phyloP scores from a whole-genome alignment of 768 basidiomycete species.

The Lactifluus hygrophoroides region DNA sequence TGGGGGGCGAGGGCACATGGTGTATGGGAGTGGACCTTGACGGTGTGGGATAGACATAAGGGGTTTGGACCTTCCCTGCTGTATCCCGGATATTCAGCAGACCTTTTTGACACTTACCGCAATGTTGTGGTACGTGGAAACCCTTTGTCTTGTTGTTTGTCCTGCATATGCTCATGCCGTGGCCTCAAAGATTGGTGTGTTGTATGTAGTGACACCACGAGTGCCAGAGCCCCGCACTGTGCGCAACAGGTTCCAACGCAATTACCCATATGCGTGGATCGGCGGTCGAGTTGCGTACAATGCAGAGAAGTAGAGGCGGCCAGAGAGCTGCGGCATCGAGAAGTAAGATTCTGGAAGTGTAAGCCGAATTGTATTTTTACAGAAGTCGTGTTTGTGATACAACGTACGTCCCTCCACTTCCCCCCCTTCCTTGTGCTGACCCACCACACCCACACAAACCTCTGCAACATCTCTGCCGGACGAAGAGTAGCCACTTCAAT shows the following conservation, averaged over 20 bases:
- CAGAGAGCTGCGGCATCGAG: neutral
- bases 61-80: slow-evolving; percentile 68
- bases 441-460: no score
- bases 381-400: neutral
- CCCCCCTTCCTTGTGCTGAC: no score
- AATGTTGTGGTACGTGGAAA: slow-evolving; percentile 67
- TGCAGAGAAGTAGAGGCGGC: neutral
- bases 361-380: neutral
- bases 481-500: no score
- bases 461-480: no score
- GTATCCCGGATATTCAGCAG: slow-evolving; percentile 87
- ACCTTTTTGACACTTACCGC: slow-evolving; percentile 88
- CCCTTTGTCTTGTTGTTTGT: neutral
- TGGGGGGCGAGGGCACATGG: slow-evolving; percentile 66
- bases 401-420: no score
- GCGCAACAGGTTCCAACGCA: slow-evolving; percentile 88
- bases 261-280: slow-evolving; percentile 85
- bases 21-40: slow-evolving; percentile 98
- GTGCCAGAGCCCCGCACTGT: slow-evolving; percentile 67
- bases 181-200: slow-evolving; percentile 69
- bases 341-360: neutral
- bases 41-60: slow-evolving; percentile 56
- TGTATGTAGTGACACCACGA: slow-evolving; percentile 77
- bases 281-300: slow-evolving; percentile 66
- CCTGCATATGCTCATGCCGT: slow-evolving; percentile 8